phyloP scores from a whole-genome alignment of 352 stramenopile genomes.

The Pythium rhizo-oryzae region DNA sequence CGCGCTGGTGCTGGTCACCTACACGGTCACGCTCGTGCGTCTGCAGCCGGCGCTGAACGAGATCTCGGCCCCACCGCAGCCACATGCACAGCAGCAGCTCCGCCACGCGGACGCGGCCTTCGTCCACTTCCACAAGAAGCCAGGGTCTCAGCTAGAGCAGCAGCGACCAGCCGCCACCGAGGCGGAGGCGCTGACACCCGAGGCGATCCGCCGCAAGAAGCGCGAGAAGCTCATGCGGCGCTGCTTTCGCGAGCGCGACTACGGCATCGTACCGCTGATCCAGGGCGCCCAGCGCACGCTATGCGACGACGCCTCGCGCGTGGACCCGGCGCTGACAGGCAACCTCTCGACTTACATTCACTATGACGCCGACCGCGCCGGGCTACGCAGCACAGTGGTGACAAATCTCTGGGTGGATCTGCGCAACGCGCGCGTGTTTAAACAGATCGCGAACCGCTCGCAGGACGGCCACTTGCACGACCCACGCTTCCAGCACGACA shows the following conservation, averaged over 20 bases:
- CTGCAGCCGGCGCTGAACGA: neutral
- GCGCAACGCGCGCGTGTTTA: constrained; percentile 23
- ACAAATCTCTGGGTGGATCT: constrained; percentile 60
- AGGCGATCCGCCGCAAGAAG: constrained; percentile 2
- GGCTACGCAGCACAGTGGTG: constrained; percentile 36
- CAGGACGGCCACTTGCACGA: constrained; percentile 41
- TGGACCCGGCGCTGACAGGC: constrained; percentile 11
- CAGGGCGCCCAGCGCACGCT: neutral
- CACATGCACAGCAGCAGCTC: neutral
- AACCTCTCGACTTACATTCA: constrained; percentile 8
- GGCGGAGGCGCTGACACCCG: neutral
- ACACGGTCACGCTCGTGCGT: constrained; percentile 2
- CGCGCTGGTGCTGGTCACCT: neutral
- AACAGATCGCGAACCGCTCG: constrained; percentile 32
- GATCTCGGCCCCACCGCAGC: neutral
- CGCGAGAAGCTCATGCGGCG: constrained; percentile 2
- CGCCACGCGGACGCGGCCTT: neutral
- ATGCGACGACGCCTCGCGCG: constrained; percentile 13
- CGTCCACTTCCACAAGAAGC: neutral
- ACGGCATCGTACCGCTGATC: constrained; percentile 8
- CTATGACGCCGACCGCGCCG: constrained; percentile 19
- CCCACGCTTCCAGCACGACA: constrained; percentile 28
- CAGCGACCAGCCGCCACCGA: neutral
- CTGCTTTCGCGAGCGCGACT: constrained; percentile 12
- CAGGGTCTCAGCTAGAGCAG: neutral